phyloP scores from a whole-genome alignment of 2,329 filamentous ascomycete genomes.

The Aureobasidium subglaciale region DNA sequence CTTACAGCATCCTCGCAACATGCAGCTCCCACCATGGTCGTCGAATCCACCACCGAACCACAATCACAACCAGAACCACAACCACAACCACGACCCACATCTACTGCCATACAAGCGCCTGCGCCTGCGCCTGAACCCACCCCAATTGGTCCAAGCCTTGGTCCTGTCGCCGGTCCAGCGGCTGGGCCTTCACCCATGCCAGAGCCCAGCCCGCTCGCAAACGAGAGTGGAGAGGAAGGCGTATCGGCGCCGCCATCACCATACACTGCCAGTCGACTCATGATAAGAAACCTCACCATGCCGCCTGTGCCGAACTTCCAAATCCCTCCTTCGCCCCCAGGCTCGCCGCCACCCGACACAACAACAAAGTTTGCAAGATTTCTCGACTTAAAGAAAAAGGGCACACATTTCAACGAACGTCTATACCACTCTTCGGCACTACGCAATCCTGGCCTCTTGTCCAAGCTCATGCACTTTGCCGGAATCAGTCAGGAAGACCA shows the following conservation, averaged over 20 bases:
- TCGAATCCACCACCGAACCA: not conserved
- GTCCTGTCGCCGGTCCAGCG: constrained; percentile 10
- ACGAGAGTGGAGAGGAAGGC: constrained; percentile 3
- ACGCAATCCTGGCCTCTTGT: constrained; percentile 64
- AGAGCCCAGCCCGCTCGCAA: constrained; percentile 11
- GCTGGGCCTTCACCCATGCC: constrained; percentile 14
- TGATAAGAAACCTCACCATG: constrained; percentile 65
- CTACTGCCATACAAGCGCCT: not conserved
- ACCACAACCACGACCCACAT: not conserved
- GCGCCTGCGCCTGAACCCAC: not conserved
- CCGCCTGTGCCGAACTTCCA: constrained; percentile 64
- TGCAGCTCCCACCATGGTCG: not conserved
- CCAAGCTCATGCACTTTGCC: constrained; percentile 66
- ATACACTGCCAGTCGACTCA: constrained; percentile 57
- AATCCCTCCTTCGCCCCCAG: constrained; percentile 67
- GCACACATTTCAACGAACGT: constrained; percentile 71
- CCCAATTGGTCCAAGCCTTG: constrained; percentile 3
- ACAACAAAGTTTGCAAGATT: constrained; percentile 63
- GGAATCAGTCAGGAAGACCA: constrained; percentile 50
- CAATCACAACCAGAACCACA: no score
- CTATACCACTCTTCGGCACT: constrained; percentile 60
- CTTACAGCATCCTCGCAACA: not conserved
- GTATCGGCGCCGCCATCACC: constrained; percentile 45
- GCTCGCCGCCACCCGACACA: constrained; percentile 34
- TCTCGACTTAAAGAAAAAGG: constrained; percentile 67